A percentile compares a stretch with the other conserved stretches of the same genome.
phyloP scores from a whole-genome alignment of 2,329 filamentous ascomycete genomes.

The Sarocladiaceae sp. region DNA sequence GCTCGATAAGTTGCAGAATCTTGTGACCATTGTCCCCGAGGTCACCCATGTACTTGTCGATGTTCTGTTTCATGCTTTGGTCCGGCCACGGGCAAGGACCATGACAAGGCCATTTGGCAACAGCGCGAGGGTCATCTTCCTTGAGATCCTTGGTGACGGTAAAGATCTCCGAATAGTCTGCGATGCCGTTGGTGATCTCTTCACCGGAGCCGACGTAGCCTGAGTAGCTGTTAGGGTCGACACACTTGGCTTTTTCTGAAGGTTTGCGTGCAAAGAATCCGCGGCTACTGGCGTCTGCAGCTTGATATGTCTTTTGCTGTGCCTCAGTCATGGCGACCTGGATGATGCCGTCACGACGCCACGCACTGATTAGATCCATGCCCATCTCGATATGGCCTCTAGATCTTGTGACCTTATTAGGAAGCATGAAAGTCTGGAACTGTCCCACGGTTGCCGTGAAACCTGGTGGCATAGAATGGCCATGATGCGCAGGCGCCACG shows the following conservation, averaged over 20 bases:
- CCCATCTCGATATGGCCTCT: slow-evolving; percentile 29
- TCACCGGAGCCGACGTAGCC: slow-evolving; percentile 45
- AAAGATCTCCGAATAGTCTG: slow-evolving; percentile 47
- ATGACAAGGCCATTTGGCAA: slow-evolving; percentile 40
- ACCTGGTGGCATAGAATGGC: slow-evolving; percentile 4
- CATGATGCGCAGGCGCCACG: slow-evolving; percentile 1
- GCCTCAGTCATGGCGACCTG: slow-evolving; percentile 33
- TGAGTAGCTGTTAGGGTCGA: slow-evolving; percentile 38
- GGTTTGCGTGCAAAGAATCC: slow-evolving; percentile 31
- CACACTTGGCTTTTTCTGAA: slow-evolving; percentile 32
- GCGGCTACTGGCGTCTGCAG: slow-evolving; percentile 29
- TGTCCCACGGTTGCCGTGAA: slow-evolving; percentile 3
- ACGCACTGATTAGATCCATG: slow-evolving; percentile 33
- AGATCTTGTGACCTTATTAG: slow-evolving; percentile 27
- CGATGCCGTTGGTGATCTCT: slow-evolving; percentile 40
- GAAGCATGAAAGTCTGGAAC: slow-evolving; percentile 34
- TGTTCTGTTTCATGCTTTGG: slow-evolving; percentile 29
- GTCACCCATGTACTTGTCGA: slow-evolving; percentile 34
- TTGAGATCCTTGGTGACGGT: slow-evolving; percentile 43
- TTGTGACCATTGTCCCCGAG: slow-evolving; percentile 36
- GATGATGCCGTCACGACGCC: slow-evolving; percentile 21
- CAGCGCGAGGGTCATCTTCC: slow-evolving; percentile 30
- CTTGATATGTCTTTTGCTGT: slow-evolving; percentile 28
- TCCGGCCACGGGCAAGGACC: slow-evolving; percentile 36
- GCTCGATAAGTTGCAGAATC: slow-evolving; percentile 38